Evolutionary conservation across 148 eudicot genomes (phyloP), one percentile per base, ranked within the genome.

Genomic region (Rhododendron ovatum): DNA sequence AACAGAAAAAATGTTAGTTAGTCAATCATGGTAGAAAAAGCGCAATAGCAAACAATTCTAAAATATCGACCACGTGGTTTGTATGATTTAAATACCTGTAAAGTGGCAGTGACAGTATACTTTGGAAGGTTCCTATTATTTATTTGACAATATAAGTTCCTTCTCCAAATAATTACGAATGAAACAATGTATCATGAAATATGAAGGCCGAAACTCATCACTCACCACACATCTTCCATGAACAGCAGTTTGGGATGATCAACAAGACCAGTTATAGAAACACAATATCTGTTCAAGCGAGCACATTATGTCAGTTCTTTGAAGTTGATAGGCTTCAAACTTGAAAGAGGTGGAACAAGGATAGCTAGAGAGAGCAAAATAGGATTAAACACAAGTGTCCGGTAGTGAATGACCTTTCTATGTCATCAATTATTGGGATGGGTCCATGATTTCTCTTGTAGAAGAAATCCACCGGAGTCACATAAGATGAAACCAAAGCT

Each of bases 391-490:
- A 3, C 75, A 63, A 63, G 75, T 13, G 17, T 69, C 26, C 14
- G 1, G 73, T 73, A 86, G 33, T 48, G 48, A n/a, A 67, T 35
- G 13, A 96, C 99, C 95, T 93, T 80, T 92, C 93, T 2, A 97
- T 87, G 89, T 95, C 98, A 33, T 97, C 98, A 81, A 94, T 93
- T 5, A 97, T 41, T 82, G 98, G 99, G 84, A 97, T 93, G 11
- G 99, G 98, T 76, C 99, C 99, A 91, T 97, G 99, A 84, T 92
- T 97, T 90, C 99, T 90, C 91, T 97, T 97, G 92, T 95, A 95
- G 91, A 94, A 97, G 82, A 92, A 92, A 84, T 94, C 98, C 71
- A 94, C 98, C 14, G 98, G 99, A 82, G 99, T 97, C 61, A 96
- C 95, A 89, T 96, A 95, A 41, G 99, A 96, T 47, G 91, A 87